Percentiles rank a stretch among this genome's conserved stretches.
phyloP scores from a whole-genome alignment of 345 rosid genomes.

The Syzygium aromaticum region DNA sequence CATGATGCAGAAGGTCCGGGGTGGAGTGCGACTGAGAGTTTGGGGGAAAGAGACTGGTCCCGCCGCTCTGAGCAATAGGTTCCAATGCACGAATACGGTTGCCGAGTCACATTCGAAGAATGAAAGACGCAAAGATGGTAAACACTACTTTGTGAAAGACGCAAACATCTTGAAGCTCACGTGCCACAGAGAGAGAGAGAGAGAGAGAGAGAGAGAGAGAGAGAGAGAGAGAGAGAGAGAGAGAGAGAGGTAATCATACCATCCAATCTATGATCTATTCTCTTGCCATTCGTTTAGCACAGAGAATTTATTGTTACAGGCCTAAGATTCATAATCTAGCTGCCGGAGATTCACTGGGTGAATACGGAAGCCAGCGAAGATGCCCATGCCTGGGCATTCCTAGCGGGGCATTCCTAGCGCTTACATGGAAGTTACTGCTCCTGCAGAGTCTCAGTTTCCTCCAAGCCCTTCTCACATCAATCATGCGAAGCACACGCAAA shows the following conservation, averaged over 20 bases:
- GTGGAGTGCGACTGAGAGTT: neutral
- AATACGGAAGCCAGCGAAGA: constrained; percentile 71
- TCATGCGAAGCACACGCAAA: constrained; percentile 51
- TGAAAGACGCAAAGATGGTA: neutral
- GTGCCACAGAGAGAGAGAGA: neutral
- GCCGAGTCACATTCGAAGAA: neutral
- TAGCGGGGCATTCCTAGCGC: constrained; percentile 71
- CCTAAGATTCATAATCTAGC: constrained; percentile 19
- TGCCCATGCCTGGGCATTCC: constrained; percentile 79
- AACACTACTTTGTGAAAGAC: too few relatives aligned
- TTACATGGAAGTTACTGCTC: constrained; percentile 60
- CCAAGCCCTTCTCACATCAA: constrained; percentile 83
- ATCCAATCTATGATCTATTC: neutral
- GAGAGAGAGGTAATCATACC: neutral
- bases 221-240: neutral
- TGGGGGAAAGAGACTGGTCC: neutral
- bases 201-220: neutral
- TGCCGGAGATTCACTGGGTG: constrained; percentile 52
- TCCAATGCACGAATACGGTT: neutral
- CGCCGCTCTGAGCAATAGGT: neutral
- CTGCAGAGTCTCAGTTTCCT: constrained; percentile 53
- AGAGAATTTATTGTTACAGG: neutral
- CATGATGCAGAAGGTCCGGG: neutral
- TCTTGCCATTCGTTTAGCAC: neutral
- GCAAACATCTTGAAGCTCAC: too few relatives aligned